phyloP scores from a whole-genome alignment of 1,139 yeast species.

The Lodderomyces margitis region DNA sequence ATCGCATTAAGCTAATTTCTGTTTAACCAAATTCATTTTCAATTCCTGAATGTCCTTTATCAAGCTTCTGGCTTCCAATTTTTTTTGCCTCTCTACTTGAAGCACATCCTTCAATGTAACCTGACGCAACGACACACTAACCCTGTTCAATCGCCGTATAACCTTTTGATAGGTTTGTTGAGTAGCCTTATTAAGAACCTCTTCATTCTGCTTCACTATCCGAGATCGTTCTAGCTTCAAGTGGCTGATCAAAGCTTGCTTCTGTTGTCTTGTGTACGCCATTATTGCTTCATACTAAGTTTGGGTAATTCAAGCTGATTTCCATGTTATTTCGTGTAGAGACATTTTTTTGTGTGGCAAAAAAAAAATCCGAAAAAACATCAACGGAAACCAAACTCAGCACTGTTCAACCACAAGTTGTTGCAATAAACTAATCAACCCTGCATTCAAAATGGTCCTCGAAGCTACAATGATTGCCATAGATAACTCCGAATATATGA shows the following conservation, averaged over 20 bases:
- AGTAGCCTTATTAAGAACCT: slow-evolving; percentile 21
- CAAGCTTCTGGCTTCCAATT: slow-evolving; percentile 28
- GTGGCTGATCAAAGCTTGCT: slow-evolving; percentile 31
- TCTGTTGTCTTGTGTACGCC: slow-evolving; percentile 35
- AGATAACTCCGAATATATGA: slow-evolving; percentile 93
- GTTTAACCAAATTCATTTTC: slow-evolving; percentile 8
- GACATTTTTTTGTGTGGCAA: background rate
- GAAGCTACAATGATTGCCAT: slow-evolving; percentile 96
- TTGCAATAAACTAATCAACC: background rate
- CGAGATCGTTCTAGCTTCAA: slow-evolving; percentile 23
- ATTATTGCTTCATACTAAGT: slow-evolving; percentile 9
- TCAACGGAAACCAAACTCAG: background rate
- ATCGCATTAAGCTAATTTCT: background rate
- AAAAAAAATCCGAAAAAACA: background rate
- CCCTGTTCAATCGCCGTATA: slow-evolving; percentile 35
- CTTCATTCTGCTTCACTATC: slow-evolving; percentile 17
- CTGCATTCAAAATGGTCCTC: slow-evolving; percentile 60
- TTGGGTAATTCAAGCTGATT: too few relatives aligned
- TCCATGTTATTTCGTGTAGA: too few relatives aligned
- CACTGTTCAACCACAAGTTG: background rate
- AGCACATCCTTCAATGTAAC: slow-evolving; percentile 39
- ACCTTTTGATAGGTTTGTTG: slow-evolving; percentile 24
- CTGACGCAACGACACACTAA: slow-evolving; percentile 42
- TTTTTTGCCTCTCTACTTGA: slow-evolving; percentile 42
- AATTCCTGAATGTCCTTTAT: slow-evolving; percentile 28